Evolutionary conservation across 179 eudicot genomes (phyloP), one percentile per base, ranked within the genome.

Genomic region (Beta corolliflora): DNA sequence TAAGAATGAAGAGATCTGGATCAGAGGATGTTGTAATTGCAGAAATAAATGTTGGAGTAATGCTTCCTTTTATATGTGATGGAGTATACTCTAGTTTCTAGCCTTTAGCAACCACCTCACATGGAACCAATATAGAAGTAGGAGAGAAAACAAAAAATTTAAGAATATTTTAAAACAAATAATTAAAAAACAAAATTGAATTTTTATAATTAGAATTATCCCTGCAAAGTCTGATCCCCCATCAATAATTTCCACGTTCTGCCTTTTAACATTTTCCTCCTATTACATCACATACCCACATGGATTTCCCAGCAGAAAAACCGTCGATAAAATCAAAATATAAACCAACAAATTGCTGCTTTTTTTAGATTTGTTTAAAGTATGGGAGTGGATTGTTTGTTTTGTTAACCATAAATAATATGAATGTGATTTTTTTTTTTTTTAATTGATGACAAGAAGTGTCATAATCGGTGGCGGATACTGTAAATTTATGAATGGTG

Each of bases 231-330:
- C 53, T 77, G 84, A 83, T 68, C 77, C 59, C 65, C 64, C 54
- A 77, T 84, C 86, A 81, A 84, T 84, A 45, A 84, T 84, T 77
- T 77, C 81, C 86, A 81, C 84, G 84, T 84, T 84, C 81, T 77
- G 71, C 52, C 64, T 66, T 76, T 65, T 56, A 68, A 48, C 83
- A 84, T 77, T 76, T 84, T 72, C 79, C 60, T 29, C 79, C 55
- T 53, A 60, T 77, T 77, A 61, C 64, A 77, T 82, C 77, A 77
- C 81, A 80, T 16, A 54, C 83, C 79, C 87, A 81, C 89, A 85
- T 85, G 88, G 81, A 78, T 69, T 75, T 70, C 79, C 50, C 55
- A 81, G 55, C 82, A 81, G 52, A 78, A 66, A 80, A 80, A 76
- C 79, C 80, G 70, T 65, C 63, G 76, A 84, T 70, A 52, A 78